Conservation (phyloP, 2,329 filamentous ascomycete species). For the Alternaria gansuensis region DNA sequence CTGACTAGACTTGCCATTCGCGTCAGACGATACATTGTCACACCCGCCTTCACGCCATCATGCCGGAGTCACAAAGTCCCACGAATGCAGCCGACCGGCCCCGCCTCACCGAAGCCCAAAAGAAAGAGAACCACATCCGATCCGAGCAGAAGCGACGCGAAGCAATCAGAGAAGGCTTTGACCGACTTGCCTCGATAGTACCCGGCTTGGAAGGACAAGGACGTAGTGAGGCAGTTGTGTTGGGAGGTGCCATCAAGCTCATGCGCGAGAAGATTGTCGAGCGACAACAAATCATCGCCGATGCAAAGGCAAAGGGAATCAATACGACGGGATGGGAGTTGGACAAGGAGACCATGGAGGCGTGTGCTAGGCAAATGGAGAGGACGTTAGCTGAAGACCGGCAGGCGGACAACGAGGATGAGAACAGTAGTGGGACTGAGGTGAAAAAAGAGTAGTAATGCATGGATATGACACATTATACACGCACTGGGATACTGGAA, state of each 20-base stretch:
- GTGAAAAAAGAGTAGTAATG: constrained; percentile 18
- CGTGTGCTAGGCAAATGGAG: constrained; percentile 40
- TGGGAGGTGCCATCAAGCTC: constrained; percentile 64
- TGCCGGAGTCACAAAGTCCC: constrained; percentile 42
- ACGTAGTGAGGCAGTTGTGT: constrained; percentile 84
- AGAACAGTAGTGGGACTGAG: constrained; percentile 19
- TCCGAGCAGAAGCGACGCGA: constrained; percentile 73
- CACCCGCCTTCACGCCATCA: constrained; percentile 20
- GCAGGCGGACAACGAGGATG: constrained; percentile 16
- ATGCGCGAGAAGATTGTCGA: constrained; percentile 55
- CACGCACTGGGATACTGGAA: background rate
- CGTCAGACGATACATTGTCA: constrained; percentile 4
- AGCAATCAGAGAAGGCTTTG: constrained; percentile 84
- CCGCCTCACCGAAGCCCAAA: constrained; percentile 73
- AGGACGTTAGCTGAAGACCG: constrained; percentile 35
- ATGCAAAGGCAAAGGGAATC: constrained; percentile 49
- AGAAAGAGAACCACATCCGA: constrained; percentile 77
- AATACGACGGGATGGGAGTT: constrained; percentile 47
- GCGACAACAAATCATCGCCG: constrained; percentile 49
- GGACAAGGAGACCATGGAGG: constrained; percentile 40
- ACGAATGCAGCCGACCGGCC: constrained; percentile 62
- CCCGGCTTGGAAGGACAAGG: constrained; percentile 84
- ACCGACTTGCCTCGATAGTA: constrained; percentile 79
- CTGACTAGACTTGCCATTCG: constrained; percentile 2
- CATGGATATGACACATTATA: background rate